A percentile compares a stretch with the other conserved stretches of the same genome.
Conservation (phyloP, 169 alveolate genomes). For the Eimeria praecox region DNA sequence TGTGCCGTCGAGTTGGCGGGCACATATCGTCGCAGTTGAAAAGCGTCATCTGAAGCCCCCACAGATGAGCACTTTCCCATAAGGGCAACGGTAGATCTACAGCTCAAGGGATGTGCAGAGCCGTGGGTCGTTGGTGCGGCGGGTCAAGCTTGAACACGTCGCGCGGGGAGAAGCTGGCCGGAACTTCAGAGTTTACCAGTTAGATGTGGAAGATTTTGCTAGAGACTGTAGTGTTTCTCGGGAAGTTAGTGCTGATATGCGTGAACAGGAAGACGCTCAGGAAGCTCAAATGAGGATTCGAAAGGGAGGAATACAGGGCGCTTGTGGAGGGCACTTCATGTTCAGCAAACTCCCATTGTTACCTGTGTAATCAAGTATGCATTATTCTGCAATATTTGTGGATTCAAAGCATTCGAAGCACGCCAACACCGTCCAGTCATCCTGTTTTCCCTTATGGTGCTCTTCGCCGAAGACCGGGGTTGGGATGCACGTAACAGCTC, state of each 20-base stretch:
- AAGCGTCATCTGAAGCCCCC: constrained; percentile 46
- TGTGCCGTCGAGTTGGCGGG: constrained; percentile 17
- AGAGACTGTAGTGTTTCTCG: not conserved
- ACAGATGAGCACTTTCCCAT: not conserved
- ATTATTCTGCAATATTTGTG: not conserved
- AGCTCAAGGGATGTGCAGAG: not conserved
- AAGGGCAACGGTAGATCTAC: not conserved
- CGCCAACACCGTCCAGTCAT: not conserved
- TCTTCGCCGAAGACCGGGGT: not conserved
- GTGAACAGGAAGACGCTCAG: not conserved
- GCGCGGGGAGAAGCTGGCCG: not conserved
- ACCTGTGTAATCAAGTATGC: not conserved
- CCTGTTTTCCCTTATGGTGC: not conserved
- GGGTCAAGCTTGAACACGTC: not conserved
- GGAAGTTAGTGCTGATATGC: not conserved
- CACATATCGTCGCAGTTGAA: constrained; percentile 54
- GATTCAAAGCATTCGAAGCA: not conserved
- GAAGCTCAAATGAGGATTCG: not conserved
- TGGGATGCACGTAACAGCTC: not conserved
- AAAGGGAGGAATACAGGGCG: not conserved
- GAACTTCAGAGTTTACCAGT: not conserved
- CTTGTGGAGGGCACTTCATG: constrained; percentile 9
- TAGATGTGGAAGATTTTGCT: not conserved
- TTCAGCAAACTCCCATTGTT: not conserved
- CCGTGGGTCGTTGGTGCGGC: not conserved